These are phyloP conservation scores for Gossypium longicalyx DNA, from an alignment of 345 rosid genomes.

Conservation along the genomic window DNA sequence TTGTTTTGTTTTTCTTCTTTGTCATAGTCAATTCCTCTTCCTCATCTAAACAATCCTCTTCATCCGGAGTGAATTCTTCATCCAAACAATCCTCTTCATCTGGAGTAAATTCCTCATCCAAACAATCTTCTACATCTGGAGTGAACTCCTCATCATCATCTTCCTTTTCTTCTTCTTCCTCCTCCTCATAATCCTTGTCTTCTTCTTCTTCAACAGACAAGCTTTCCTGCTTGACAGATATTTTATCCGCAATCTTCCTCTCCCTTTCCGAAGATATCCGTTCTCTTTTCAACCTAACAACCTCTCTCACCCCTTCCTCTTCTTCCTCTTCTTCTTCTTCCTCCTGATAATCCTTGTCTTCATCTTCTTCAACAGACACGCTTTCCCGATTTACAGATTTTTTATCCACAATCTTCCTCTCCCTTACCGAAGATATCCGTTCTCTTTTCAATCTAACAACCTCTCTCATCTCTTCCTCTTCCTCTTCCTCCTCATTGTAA, in stretches of 20 bases:
- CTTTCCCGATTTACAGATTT: neutral
- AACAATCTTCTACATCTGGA: constrained; percentile 57
- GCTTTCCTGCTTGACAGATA: neutral
- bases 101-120: constrained; percentile 5
- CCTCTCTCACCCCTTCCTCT: neutral
- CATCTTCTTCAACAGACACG: neutral
- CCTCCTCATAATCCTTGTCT: neutral
- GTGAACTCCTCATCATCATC: constrained; percentile 45
- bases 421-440: neutral
- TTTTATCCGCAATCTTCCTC: neutral
- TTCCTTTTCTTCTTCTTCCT: neutral
- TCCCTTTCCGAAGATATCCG: neutral
- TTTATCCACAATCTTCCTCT: neutral
- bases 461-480: neutral
- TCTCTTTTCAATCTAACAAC: neutral
- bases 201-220: neutral
- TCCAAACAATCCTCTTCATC: constrained; percentile 41
- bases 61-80: neutral
- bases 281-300: neutral
- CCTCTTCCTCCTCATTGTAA: constrained; percentile 7
- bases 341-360: neutral
- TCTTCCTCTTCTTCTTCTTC: neutral
- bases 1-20: neutral
- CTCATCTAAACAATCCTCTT: neutral
- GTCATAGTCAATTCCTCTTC: neutral